A percentile compares a stretch with the other conserved stretches of the same genome.
Conservation (phyloP, 2,329 filamentous ascomycete species). For the Pseudodiploospora longispora region DNA sequence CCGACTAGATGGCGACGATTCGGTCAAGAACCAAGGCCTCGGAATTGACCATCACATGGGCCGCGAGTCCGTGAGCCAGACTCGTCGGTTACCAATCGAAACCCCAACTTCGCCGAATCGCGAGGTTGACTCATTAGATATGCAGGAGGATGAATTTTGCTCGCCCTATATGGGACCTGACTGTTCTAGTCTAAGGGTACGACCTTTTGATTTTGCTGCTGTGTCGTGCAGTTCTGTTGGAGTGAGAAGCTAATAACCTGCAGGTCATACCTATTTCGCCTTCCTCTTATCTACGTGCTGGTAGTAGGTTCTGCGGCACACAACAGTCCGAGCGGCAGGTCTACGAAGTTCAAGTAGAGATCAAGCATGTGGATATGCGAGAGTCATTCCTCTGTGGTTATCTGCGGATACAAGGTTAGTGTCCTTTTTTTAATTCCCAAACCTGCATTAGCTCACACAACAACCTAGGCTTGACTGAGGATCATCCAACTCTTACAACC, state of each 20-base stretch:
- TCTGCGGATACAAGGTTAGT: slow-evolving; percentile 80
- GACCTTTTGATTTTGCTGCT: slow-evolving; percentile 7
- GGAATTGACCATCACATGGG: slow-evolving; percentile 16
- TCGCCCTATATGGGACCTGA: slow-evolving; percentile 31
- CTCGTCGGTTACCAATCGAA: slow-evolving; percentile 9
- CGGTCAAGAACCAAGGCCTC: slow-evolving; percentile 14
- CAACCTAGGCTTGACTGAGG: slow-evolving; percentile 71
- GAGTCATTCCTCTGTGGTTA: slow-evolving; percentile 95
- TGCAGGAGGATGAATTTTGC: slow-evolving; percentile 23
- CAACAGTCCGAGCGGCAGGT: slow-evolving; percentile 89
- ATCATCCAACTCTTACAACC: slow-evolving; percentile 94
- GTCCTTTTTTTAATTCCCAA: slow-evolving; percentile 11
- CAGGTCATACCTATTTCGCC: slow-evolving; percentile 71
- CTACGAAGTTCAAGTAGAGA: slow-evolving; percentile 93
- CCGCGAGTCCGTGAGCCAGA: slow-evolving; percentile 13
- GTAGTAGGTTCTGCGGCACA: slow-evolving; percentile 81
- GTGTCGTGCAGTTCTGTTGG: neutral
- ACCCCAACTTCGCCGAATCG: slow-evolving; percentile 12
- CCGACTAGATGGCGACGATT: slow-evolving; percentile 19
- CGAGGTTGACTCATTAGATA: slow-evolving; percentile 16
- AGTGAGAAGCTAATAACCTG: neutral
- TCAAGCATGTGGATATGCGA: slow-evolving; percentile 90
- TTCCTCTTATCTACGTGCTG: slow-evolving; percentile 77
- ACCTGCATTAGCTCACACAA: neutral
- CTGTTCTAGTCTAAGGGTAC: slow-evolving; percentile 28